Base-by-base conservation (phyloP, 164 flowering plant genomes). In the Aristolochia californica region DNA sequence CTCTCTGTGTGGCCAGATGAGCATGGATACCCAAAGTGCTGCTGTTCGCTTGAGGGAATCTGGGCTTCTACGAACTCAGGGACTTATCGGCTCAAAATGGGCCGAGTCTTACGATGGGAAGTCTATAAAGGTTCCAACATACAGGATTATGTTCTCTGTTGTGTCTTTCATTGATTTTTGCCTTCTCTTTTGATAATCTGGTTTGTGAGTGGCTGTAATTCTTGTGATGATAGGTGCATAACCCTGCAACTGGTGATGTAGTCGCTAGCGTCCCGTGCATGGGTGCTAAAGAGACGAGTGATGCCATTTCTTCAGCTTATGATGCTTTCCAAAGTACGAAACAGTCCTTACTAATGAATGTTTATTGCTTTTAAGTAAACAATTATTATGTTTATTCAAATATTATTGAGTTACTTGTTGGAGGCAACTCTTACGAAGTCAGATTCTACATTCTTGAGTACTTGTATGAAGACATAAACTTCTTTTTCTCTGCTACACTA, bases 51-150 rank as follows among this genome's bases (percentile, higher is more conserved):
- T 91, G 11, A 75, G 45, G 45, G 67, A 60, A 63, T 68, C 81
- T 13, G 88, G 93, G 20, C 63, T 91, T 10, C 61, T 88, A 7
- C 75, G 70, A 40, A 84, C 62, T 40, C 85, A 86, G 68, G 96
- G 88, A 13, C 85, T 91, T 43, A 82, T 88, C 34, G 96, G 88
- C 58, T 95, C 93, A 43, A 91, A 84, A 67, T 91, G 96, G 98
- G 71, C 63, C 53, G 88, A 80, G 58, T 86, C 96, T 12, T 78
- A 88, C 73, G 95, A 83, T 68, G 80, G 78, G 34, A 88, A 80
- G 55, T 84, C 91, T 28, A 52, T 85, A 24, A 48, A 81, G 94
- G 98, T 91, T 20, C 53, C 48, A n/a, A 28, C 13, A 20, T 25
- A 4, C 15, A n/a, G 14, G 28, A 15, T 15, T 1, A 8, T 2